These are phyloP conservation scores for Globisporangium paddicum DNA, from an alignment of 352 stramenopile species.

Conservation along the genomic window DNA sequence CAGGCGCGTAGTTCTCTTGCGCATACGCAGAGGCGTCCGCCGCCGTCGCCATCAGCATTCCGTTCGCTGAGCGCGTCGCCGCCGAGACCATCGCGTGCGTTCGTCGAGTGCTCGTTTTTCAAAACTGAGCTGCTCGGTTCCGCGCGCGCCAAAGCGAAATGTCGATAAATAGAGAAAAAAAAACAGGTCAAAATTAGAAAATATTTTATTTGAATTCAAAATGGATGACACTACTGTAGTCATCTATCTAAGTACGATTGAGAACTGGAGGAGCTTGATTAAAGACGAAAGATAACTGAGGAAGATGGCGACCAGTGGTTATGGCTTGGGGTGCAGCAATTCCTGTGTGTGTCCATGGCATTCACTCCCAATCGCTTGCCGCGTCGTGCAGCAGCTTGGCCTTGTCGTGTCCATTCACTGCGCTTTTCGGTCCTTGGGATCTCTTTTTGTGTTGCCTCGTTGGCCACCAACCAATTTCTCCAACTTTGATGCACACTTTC, in stretches of 20 bases:
- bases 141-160: neutral
- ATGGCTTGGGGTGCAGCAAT: no score
- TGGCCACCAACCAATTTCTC: no score
- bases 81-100: slow-evolving; percentile 21
- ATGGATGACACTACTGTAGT: neutral
- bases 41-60: neutral
- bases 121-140: slow-evolving; percentile 6
- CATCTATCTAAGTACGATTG: neutral
- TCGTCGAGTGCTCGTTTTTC: slow-evolving; percentile 8
- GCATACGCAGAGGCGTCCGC: neutral
- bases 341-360: no score
- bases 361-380: no score
- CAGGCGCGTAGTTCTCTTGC: slow-evolving; percentile 34
- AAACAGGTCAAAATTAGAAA: no score
- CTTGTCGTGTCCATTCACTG: no score
- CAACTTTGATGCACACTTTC: neutral
- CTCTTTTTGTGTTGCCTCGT: no score
- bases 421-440: no score
- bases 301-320: no score
- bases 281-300: slow-evolving; percentile 2
- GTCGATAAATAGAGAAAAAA: slow-evolving; percentile 3
- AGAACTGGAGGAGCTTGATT: neutral
- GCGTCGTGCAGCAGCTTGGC: no score
- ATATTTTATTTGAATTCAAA: slow-evolving; percentile 15
- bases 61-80: neutral